Percentiles rank a stretch among this genome's conserved stretches.
Conservation (phyloP, 192 early-diverging fungal genomes). For the Entomortierella lignicola region DNA sequence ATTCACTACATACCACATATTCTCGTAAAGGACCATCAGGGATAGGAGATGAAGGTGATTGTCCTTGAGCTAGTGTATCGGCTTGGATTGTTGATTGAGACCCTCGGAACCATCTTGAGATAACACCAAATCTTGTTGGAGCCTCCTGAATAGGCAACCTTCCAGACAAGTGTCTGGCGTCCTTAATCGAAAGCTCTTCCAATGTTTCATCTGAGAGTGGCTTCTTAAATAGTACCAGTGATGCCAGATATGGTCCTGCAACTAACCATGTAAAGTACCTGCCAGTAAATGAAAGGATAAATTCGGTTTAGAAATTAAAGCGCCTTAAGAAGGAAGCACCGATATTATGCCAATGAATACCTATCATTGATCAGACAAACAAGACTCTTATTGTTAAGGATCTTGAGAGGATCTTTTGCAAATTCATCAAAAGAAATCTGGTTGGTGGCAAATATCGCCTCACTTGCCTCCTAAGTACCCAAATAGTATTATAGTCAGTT, state of each 20-base stretch:
- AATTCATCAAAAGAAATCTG: constrained; percentile 37
- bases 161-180: constrained; percentile 21
- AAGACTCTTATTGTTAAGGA: constrained; percentile 38
- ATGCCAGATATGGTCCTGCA: constrained; percentile 70
- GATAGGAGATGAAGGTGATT: background rate
- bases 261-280: constrained; percentile 72
- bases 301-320: too few species aligned
- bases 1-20: background rate
- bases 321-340: background rate
- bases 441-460: constrained; percentile 28
- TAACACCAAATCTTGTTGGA: constrained; percentile 22
- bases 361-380: constrained; percentile 47
- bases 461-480: constrained; percentile 21
- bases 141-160: constrained; percentile 8
- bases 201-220: constrained; percentile 59
- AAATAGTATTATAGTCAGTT: background rate
- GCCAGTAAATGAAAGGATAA: background rate
- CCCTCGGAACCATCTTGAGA: constrained; percentile 37
- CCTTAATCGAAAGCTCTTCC: constrained; percentile 30
- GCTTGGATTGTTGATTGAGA: constrained; percentile 11
- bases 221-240: constrained; percentile 65
- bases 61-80: constrained; percentile 14
- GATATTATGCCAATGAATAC: constrained; percentile 8
- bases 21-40: background rate
- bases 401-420: constrained; percentile 31